Evolutionary conservation across 1,284 basidiomycete genomes (phyloP).

Genomic region (Austroboletus novae-zelandiae): DNA sequence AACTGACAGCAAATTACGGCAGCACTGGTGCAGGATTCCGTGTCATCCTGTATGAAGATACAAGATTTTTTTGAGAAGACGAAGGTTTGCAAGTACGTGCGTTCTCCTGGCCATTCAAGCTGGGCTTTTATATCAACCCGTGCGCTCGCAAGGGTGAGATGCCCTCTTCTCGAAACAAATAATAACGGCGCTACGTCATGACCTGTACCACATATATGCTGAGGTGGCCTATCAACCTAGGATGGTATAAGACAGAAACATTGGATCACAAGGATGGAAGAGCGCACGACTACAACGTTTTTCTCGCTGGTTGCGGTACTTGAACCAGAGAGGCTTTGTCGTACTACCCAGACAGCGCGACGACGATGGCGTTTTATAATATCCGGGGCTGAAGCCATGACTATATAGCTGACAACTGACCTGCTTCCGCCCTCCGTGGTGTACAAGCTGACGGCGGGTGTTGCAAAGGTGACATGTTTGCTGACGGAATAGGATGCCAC

Average conservation of each 20-base stretch:
- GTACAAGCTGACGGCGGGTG: slow-evolving; percentile 50
- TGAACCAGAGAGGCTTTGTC: slow-evolving; percentile 48
- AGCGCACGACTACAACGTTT: slow-evolving; percentile 44
- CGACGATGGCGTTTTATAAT: slow-evolving; percentile 39
- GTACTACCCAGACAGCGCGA: slow-evolving; percentile 62
- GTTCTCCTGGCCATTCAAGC: slow-evolving; percentile 28
- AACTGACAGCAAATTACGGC: slow-evolving; percentile 22
- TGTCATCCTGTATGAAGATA: slow-evolving; percentile 40
- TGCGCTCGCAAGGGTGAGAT: slow-evolving; percentile 43
- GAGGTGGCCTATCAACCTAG: slow-evolving; percentile 46
- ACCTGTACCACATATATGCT: slow-evolving; percentile 45
- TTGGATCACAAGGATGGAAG: slow-evolving; percentile 1
- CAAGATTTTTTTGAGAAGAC: slow-evolving; percentile 44
- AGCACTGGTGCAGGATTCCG: slow-evolving; percentile 1
- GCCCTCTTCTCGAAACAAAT: slow-evolving; percentile 44
- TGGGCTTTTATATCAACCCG: slow-evolving; percentile 43
- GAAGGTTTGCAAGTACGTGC: slow-evolving; percentile 41
- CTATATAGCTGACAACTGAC: slow-evolving; percentile 54
- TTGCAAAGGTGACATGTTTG: slow-evolving; percentile 58
- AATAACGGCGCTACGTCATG: slow-evolving; percentile 43
- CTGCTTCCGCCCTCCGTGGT: slow-evolving; percentile 34
- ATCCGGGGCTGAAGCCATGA: slow-evolving; percentile 49
- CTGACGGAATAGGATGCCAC: slow-evolving; percentile 66
- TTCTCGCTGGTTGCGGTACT: slow-evolving; percentile 38
- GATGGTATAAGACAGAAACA: slow-evolving; percentile 22